Evolutionary conservation across 2,329 filamentous ascomycete genomes (phyloP), one percentile per base, ranked within the genome.

Genomic region (Ceratocystis colombiana): DNA sequence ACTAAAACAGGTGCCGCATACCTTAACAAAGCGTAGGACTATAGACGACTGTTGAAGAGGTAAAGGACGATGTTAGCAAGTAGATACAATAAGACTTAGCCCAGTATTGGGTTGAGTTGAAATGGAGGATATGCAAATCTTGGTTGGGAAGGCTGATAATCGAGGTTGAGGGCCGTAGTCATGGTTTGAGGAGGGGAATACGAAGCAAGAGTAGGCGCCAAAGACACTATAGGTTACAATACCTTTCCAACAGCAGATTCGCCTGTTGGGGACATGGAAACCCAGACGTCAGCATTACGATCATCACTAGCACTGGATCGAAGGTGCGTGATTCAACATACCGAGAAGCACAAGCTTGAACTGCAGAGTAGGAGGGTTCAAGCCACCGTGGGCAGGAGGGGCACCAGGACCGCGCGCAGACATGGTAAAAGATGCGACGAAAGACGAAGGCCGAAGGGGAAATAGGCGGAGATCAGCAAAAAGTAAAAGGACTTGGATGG

Each of bases 161-260:
- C 57, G 33, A 62, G 41, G 5, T 48, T 22, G 46, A 22, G 20
- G 20, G 6, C n/a, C 17, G 20, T 10, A 55, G 22, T 30, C 45
- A 20, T 57, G 30, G 55, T 22, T 41, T 37, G 46, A 20, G 45
- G 53, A 25, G 45, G 22, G 61, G n/a, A 20, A 66, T 12, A 8
- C 17, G 5, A 59, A 25, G 30, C 8, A 57, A 61, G 55, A 57
- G 53, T 33, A 57, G 30, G 53, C 53, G 53, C 28, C 28, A 61
- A 8, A 62, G 33, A 61, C 8, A 48, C n/a, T 15, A 22, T 37
- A 15, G 33, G 20, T 53, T 48, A 67, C 71, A 74, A 71, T 78
- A 95, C 90, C 89, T 99, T 99, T 87, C 94, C 94, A 67, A 99
- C 94, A 68, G 94, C 94, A 72, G 94, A 99, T 82, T 99, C 94